These are phyloP conservation scores for Kwoniella europaea DNA, from an alignment of 768 basidiomycete genomes.

Conservation along the genomic window DNA sequence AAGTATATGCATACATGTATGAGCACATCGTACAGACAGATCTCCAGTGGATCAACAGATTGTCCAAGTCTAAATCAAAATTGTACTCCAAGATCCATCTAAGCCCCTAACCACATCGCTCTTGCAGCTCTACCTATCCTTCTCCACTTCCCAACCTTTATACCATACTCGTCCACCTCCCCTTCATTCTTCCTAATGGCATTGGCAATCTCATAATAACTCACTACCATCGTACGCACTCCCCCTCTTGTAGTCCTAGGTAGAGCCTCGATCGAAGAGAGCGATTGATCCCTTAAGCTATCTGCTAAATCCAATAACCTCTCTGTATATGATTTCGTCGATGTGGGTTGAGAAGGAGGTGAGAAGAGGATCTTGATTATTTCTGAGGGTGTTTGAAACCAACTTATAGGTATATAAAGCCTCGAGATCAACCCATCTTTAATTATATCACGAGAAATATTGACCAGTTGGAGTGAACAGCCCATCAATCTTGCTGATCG, in stretches of 20 bases:
- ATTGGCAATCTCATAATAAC: constrained; percentile 57
- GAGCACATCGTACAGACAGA: no score
- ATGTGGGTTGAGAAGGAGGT: not conserved
- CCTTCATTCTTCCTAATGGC: constrained; percentile 43
- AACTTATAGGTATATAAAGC: constrained; percentile 56
- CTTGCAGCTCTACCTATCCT: constrained; percentile 36
- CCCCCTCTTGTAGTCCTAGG: constrained; percentile 54
- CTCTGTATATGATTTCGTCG: constrained; percentile 37
- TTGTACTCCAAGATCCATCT: not conserved
- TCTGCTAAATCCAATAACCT: constrained; percentile 51
- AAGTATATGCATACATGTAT: no score
- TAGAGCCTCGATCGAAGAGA: constrained; percentile 37
- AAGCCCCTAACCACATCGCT: constrained; percentile 39
- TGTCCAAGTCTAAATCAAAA: not conserved
- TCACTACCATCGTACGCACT: constrained; percentile 55
- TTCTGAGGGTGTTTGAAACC: constrained; percentile 21
- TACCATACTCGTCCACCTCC: constrained; percentile 36
- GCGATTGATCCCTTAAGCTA: constrained; percentile 34
- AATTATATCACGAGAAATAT: constrained; percentile 58
- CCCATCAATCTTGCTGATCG: constrained; percentile 56
- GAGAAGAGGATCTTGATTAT: constrained; percentile 9
- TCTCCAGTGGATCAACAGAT: not conserved
- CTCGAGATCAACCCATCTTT: constrained; percentile 54
- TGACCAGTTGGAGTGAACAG: constrained; percentile 59
- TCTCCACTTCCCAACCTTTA: constrained; percentile 43